Evolutionary conservation across 805 yeast species (phyloP), one percentile per base, ranked within the genome.

Genomic region (Clavispora vitiphila): DNA sequence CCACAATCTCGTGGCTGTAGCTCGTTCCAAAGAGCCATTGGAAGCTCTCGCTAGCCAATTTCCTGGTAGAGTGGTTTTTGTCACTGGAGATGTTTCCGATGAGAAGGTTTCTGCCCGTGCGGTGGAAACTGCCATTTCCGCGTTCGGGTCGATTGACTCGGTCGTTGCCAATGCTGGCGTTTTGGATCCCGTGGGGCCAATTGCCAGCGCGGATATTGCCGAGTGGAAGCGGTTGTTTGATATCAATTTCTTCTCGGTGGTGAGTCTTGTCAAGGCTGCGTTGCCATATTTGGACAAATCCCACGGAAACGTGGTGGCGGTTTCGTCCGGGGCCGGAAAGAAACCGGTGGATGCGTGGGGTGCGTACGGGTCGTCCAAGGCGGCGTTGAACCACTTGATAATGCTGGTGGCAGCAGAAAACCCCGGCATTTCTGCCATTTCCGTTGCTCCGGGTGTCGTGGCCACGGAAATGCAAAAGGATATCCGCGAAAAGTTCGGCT

Each of bases 381-480:
- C 97, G 0, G 96, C 97, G 0, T 58, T 91, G 38, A 89, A 91
- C 61, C 89, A 83, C 53, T 74, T 88, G 39, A 80, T 86, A 5
- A 56, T 65, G 36, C 78, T 86, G 11, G 59, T 91, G 12, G 83
- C 86, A 1, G 68, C 65, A 5, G 96, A 89, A 54, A 89, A 85
- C 57, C 65, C 71, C 1, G 57, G 51, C 3, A 64, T 88, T n/a
- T 61, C 65, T 26, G 69, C 83, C 3, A 65, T 89, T 9, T 71
- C 96, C 0, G 73, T 93, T 19, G 96, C 96, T 0, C 98, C 98
- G 0, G 98, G 99, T 4, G 95, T 88, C 1, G 97, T 93, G 2
- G 87, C 87, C 57, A 91, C 99, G 1, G 69, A 69, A 16, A 91
- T 93, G 98, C 98, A 93, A 65, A 59, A 50, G 8, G 82, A 79